Percentiles rank a stretch among this genome's conserved stretches.
Conservation (phyloP, 768 basidiomycete genomes). For the Thelephora aurantiotincta region DNA sequence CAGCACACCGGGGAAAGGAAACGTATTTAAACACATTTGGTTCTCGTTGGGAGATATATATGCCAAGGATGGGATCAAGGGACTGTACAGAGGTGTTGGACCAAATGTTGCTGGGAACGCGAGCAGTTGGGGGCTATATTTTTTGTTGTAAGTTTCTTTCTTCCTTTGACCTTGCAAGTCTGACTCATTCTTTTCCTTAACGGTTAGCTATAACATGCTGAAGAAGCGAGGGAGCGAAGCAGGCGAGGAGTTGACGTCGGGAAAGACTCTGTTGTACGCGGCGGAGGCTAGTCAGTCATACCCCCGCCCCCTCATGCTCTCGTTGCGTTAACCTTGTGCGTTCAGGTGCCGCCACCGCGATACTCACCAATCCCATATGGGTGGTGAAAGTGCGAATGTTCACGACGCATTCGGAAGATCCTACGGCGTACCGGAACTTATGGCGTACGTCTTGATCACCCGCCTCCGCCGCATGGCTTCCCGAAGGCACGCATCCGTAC, state of each 20-base stretch:
- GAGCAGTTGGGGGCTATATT: constrained; percentile 95
- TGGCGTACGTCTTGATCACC: constrained; percentile 58
- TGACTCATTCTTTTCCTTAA: neutral
- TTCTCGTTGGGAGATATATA: constrained; percentile 60
- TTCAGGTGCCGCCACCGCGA: constrained; percentile 80
- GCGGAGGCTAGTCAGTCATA: constrained; percentile 87
- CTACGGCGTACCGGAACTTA: constrained; percentile 64
- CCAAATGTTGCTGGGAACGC: constrained; percentile 93
- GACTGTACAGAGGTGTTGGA: constrained; percentile 80
- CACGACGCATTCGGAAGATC: constrained; percentile 54
- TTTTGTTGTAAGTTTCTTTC: constrained; percentile 71
- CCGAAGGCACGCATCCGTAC: neutral
- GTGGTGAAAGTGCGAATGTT: constrained; percentile 97
- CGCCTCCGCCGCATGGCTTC: too few species aligned
- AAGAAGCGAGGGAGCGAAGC: constrained; percentile 65
- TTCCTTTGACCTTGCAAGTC: neutral
- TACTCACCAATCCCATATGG: constrained; percentile 97
- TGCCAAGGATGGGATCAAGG: constrained; percentile 60
- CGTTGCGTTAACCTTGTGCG: constrained; percentile 7
- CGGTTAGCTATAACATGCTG: constrained; percentile 76
- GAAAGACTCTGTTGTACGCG: constrained; percentile 74
- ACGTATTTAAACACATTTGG: constrained; percentile 66
- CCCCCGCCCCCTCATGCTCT: constrained; percentile 8
- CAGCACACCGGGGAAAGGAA: constrained; percentile 45
- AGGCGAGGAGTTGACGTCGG: constrained; percentile 53